These are phyloP conservation scores for Vanrija humicola DNA, from an alignment of 1,284 basidiomycete species.

Conservation along the genomic window DNA sequence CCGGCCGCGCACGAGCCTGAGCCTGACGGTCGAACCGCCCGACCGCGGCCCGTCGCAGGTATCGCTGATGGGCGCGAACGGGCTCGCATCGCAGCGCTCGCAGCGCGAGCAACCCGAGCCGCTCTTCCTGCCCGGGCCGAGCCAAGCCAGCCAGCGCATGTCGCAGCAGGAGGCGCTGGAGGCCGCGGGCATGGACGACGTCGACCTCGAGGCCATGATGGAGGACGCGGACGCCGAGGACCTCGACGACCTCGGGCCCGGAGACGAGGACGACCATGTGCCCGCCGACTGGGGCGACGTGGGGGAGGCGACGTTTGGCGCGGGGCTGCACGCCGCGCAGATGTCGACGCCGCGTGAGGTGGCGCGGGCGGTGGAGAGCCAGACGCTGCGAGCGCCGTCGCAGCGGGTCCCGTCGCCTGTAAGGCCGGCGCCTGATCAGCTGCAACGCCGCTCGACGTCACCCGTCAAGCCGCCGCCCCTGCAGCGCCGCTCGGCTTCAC, in stretches of 20 bases:
- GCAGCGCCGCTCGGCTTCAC: background rate
- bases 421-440: background rate
- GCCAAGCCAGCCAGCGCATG: slow-evolving; percentile 20
- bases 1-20: slow-evolving; percentile 17
- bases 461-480: background rate
- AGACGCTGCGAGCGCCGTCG: background rate
- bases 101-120: slow-evolving; percentile 10
- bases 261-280: background rate
- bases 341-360: slow-evolving; percentile 14
- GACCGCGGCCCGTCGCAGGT: background rate
- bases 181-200: slow-evolving; percentile 24
- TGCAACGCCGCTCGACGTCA: background rate
- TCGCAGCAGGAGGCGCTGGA: slow-evolving; percentile 31
- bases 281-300: slow-evolving; percentile 12
- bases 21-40: slow-evolving; percentile 7
- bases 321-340: background rate
- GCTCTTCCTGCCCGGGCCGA: slow-evolving; percentile 23
- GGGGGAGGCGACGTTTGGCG: slow-evolving; percentile 7
- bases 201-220: slow-evolving; percentile 25
- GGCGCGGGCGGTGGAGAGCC: background rate
- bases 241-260: background rate
- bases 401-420: background rate
- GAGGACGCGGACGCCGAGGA: slow-evolving; percentile 14
- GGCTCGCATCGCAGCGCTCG: background rate
- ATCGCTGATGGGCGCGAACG: background rate